Conservation (phyloP, 805 yeast genomes). For the Lipomyces starkeyi region DNA sequence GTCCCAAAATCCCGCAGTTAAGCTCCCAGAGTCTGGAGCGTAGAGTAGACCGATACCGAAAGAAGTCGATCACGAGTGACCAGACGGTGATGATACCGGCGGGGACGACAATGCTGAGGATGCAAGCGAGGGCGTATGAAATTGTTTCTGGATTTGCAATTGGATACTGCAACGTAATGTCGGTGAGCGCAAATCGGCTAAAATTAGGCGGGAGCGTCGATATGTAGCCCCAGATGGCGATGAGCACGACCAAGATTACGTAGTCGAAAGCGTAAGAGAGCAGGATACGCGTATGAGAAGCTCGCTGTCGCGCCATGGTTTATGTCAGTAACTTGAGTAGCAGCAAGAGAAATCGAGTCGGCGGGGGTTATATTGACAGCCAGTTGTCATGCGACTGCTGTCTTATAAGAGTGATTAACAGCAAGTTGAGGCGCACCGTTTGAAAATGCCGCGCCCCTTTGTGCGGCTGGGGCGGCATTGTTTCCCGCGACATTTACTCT, state of each 20-base stretch:
- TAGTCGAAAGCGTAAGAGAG: constrained; percentile 37
- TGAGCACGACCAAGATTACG: constrained; percentile 21
- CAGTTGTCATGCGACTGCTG: background rate
- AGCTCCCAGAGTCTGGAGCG: constrained; percentile 52
- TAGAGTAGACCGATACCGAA: constrained; percentile 26
- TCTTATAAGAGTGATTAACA: too few relatives aligned
- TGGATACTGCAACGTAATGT: constrained; percentile 80
- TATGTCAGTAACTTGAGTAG: background rate
- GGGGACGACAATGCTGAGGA: constrained; percentile 45
- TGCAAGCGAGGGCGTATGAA: constrained; percentile 57
- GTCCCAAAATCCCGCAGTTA: constrained; percentile 70
- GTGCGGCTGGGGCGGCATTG: too few relatives aligned
- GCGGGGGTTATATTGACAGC: background rate
- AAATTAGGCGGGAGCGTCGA: constrained; percentile 23
- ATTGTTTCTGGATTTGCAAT: constrained; percentile 78
- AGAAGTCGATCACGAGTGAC: constrained; percentile 22
- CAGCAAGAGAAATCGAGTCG: background rate
- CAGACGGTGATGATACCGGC: constrained; percentile 39
- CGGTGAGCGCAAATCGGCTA: constrained; percentile 65
- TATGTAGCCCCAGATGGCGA: constrained; percentile 26
- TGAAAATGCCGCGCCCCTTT: too few relatives aligned
- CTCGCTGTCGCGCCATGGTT: constrained; percentile 24
- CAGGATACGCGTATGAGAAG: constrained; percentile 22
- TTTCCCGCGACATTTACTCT: too few relatives aligned
- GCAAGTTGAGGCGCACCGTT: too few relatives aligned